Conservation (phyloP, 2,329 filamentous ascomycete species). For the Trichophyton verrucosum region DNA sequence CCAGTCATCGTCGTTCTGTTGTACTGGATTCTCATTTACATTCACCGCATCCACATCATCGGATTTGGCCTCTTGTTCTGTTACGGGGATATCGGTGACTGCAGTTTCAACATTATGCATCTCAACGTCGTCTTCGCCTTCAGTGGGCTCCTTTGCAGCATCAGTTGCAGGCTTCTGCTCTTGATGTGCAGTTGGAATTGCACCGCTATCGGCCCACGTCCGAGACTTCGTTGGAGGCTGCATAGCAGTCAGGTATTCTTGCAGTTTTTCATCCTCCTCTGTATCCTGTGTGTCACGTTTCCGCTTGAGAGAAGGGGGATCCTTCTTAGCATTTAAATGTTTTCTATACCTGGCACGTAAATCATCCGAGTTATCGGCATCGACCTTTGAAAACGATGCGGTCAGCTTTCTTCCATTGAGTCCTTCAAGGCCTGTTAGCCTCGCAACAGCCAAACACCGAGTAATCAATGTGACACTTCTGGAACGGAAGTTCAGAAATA, state of each 20-base stretch:
- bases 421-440: constrained; percentile 17
- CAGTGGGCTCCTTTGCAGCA: not conserved
- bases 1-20: constrained; percentile 72
- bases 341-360: constrained; percentile 15
- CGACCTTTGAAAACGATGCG: constrained; percentile 27
- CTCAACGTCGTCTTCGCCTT: not conserved
- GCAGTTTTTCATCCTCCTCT: constrained; percentile 62
- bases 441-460: not conserved
- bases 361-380: constrained; percentile 23
- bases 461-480: not conserved
- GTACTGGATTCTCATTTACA: constrained; percentile 19
- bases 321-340: constrained; percentile 14
- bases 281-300: constrained; percentile 43
- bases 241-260: constrained; percentile 79
- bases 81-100: constrained; percentile 1
- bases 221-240: constrained; percentile 53
- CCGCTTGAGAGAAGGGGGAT: constrained; percentile 26
- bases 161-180: constrained; percentile 9
- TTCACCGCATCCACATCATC: constrained; percentile 6
- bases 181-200: constrained; percentile 19
- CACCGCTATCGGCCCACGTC: constrained; percentile 47
- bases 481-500: constrained; percentile 11
- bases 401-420: constrained; percentile 27
- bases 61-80: not conserved
- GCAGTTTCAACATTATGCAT: not conserved